phyloP scores from a whole-genome alignment of 1,284 basidiomycete genomes.

The Austroboletus novae-zelandiae region DNA sequence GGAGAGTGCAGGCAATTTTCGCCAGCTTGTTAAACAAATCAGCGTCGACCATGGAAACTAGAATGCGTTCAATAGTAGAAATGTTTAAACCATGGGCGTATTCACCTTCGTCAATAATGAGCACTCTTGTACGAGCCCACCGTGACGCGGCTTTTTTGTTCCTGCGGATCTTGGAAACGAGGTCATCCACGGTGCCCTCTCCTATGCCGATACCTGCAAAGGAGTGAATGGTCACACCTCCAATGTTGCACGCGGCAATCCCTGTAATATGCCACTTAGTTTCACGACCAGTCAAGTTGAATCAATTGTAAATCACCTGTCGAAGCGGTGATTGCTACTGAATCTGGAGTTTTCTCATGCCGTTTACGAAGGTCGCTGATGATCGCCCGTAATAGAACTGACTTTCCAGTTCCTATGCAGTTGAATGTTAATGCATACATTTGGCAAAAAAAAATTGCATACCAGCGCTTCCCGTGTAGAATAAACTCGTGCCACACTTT shows the following conservation, averaged over 20 bases:
- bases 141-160: constrained; percentile 66
- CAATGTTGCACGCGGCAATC: constrained; percentile 91
- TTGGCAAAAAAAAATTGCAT: constrained; percentile 30
- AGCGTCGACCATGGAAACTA: constrained; percentile 93
- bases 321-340: constrained; percentile 85
- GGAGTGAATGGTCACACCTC: constrained; percentile 86
- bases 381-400: constrained; percentile 85
- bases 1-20: constrained; percentile 60
- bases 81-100: constrained; percentile 8
- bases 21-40: constrained; percentile 83
- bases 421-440: constrained; percentile 2
- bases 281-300: background rate
- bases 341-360: constrained; percentile 44
- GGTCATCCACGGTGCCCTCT: constrained; percentile 52
- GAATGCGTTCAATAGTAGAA: background rate
- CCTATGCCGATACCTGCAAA: constrained; percentile 89
- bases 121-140: constrained; percentile 74
- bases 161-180: constrained; percentile 62
- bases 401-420: constrained; percentile 82
- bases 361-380: constrained; percentile 61
- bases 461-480: constrained; percentile 98
- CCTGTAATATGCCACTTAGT: constrained; percentile 39
- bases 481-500: constrained; percentile 72
- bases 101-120: constrained; percentile 90
- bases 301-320: constrained; percentile 52